These are phyloP conservation scores for Ogataea corticis DNA, from an alignment of 805 yeast genomes.

Conservation along the genomic window DNA sequence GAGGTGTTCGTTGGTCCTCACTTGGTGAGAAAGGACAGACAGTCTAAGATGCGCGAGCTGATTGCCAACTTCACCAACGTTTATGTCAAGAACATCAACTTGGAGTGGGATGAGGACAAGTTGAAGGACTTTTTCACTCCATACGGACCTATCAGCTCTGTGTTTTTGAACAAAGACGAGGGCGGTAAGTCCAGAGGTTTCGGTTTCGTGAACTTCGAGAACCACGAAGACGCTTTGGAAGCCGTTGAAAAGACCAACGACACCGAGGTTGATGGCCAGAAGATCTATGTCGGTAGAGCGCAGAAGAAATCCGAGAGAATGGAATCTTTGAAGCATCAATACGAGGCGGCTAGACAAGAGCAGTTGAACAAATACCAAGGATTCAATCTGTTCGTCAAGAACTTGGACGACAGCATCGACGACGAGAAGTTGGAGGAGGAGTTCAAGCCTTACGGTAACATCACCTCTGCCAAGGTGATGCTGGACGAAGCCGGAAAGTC, in stretches of 20 bases:
- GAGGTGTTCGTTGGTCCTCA: conserved; percentile 96
- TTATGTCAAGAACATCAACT: conserved; percentile 85
- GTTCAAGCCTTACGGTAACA: conserved; percentile 89
- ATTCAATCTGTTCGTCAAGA: conserved; percentile 94
- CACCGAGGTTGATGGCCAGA: conserved; percentile 80
- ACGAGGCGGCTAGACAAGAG: conserved; percentile 90
- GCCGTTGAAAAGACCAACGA: conserved; percentile 94
- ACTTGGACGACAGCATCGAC: conserved; percentile 90
- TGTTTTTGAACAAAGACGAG: conserved; percentile 73
- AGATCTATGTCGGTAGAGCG: conserved; percentile 95
- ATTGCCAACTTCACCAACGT: conserved; percentile 94
- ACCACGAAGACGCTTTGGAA: conserved; percentile 83
- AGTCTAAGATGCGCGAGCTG: conserved; percentile 85
- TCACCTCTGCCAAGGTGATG: conserved; percentile 96
- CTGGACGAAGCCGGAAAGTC: conserved; percentile 92
- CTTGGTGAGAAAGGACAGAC: conserved; percentile 89
- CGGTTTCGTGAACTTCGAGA: conserved; percentile 90
- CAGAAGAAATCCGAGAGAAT: conserved; percentile 98
- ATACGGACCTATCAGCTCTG: conserved; percentile 81
- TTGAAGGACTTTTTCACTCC: conserved; percentile 70
- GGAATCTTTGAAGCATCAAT: conserved; percentile 92
- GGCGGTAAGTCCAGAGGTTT: conserved; percentile 93
- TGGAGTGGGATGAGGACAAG: conserved; percentile 68
- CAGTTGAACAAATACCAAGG: conserved; percentile 94
- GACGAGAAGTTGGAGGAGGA: conserved; percentile 91